phyloP scores from a whole-genome alignment of 768 basidiomycete genomes.

The Gloeostereum incarnatum region DNA sequence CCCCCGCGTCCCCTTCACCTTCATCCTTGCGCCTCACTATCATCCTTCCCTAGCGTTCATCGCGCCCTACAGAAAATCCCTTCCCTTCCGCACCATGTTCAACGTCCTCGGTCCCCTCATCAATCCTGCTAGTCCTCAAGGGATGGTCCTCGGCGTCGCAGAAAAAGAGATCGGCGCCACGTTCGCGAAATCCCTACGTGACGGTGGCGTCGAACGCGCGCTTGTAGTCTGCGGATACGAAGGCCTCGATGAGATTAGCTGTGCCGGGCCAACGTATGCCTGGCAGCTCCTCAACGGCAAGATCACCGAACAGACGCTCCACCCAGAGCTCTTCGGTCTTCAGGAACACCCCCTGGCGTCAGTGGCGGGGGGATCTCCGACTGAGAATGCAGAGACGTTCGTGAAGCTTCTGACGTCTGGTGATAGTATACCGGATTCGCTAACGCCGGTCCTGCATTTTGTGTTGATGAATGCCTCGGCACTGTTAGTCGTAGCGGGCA shows the following conservation, averaged over 20 bases:
- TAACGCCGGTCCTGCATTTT: slow-evolving; percentile 71
- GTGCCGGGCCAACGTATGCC: slow-evolving; percentile 79
- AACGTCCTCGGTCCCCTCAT: slow-evolving; percentile 91
- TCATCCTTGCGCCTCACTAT: slow-evolving; percentile 91
- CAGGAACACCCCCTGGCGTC: slow-evolving; percentile 53
- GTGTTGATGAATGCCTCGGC: slow-evolving; percentile 89
- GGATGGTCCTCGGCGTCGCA: slow-evolving; percentile 91
- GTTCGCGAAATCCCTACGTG: slow-evolving; percentile 67
- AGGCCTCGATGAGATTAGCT: slow-evolving; percentile 90
- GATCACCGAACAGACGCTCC: slow-evolving; percentile 54
- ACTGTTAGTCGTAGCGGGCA: slow-evolving; percentile 74
- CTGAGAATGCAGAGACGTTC: slow-evolving; percentile 76
- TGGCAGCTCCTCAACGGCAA: slow-evolving; percentile 72
- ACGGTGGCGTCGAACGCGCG: slow-evolving; percentile 73
- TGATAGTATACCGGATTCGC: slow-evolving; percentile 37
- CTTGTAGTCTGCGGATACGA: slow-evolving; percentile 93
- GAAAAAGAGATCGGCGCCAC: slow-evolving; percentile 70
- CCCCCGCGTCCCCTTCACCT: slow-evolving; percentile 70
- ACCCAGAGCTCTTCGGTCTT: slow-evolving; percentile 74
- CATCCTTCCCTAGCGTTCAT: slow-evolving; percentile 80
- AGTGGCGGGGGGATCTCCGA: slow-evolving; percentile 68
- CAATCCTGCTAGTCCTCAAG: slow-evolving; percentile 79
- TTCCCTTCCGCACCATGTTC: slow-evolving; percentile 96
- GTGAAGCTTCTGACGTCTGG: slow-evolving; percentile 52
- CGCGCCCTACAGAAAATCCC: slow-evolving; percentile 73